Conservation (phyloP, 306 rosid genomes). For the Quercus gilva region DNA sequence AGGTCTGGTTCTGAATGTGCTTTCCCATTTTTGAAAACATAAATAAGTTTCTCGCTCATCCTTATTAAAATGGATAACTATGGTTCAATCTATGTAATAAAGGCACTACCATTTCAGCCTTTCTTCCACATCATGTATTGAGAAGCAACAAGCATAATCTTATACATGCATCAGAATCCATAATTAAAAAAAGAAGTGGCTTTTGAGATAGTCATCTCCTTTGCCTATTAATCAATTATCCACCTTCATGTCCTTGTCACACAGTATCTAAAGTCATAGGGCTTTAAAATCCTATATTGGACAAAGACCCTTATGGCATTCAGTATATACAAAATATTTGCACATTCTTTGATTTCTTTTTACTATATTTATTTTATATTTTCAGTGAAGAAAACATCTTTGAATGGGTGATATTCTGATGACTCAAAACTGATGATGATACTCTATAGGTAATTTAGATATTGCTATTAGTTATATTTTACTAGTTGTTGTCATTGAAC, state of each 20-base stretch:
- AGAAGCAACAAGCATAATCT: neutral
- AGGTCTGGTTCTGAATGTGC: neutral
- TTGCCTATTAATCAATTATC: neutral
- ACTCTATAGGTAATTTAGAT: neutral
- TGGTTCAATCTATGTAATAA: neutral
- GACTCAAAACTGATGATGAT: neutral
- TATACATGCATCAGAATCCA: neutral
- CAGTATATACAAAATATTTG: neutral
- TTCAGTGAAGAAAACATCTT: neutral
- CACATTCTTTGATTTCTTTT: neutral
- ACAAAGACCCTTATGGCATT: neutral
- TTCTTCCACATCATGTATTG: neutral
- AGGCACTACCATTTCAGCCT: constrained; percentile 2
- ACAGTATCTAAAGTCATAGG: neutral
- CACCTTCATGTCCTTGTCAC: neutral
- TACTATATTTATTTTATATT: neutral
- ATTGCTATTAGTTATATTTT: neutral
- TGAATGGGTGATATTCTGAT: neutral
- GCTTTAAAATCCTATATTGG: neutral
- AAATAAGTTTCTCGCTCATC: neutral
- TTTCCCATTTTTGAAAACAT: neutral
- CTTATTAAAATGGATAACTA: neutral
- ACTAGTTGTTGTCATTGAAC: neutral
- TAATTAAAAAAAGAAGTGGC: neutral
- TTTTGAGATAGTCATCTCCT: neutral